Base-by-base conservation (phyloP, 306 rosid species). In the Acacia confusa region DNA sequence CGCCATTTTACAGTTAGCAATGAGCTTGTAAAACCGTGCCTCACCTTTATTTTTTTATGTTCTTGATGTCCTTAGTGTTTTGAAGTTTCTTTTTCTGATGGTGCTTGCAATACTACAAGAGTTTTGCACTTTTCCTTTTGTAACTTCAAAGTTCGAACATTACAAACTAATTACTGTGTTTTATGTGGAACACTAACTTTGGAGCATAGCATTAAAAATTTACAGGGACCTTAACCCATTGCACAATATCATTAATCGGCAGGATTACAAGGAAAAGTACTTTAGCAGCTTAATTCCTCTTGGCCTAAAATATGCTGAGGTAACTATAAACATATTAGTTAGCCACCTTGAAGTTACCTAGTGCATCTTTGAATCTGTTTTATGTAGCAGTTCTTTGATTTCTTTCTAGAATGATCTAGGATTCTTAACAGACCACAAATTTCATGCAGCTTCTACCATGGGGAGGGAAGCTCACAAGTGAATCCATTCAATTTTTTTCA, bases 401-500 rank as follows among this genome's bases (percentile, higher is more conserved):
- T 68, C 50, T 43, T 75, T 77, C 89, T 87, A 64, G 80, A 78
- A 77, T 80, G 65, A 52, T 67, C 67, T 78, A 43, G 27, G 78
- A 83, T 85, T 81, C 75, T 76, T 84, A 83, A 91, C 89, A 85
- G 86, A 90, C 83, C 87, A 86, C 84, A 86, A 88, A 90, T 76
- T 94, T 90, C 71, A 70, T 92, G 92, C 98, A 95, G 97, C 94
- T 86, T 87, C 90, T 95, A 88, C 97, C 97, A 60, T 95, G 99
- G 97, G 99, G 99, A 81, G 99, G 99, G 87, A 95, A 91, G 92
- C 99, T 95, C 73, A 91, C 99, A 3, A 80, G 94, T 41, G 95
- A 95, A 80, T 95, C 97, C 32, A 76, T 92, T 78, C 87, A 85
- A 7, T 95, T 95, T 60, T 92, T 95, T 87, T 95, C 99, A 6